Conservation (phyloP, 352 stramenopile genomes). For the Globisporangium paddicum region DNA sequence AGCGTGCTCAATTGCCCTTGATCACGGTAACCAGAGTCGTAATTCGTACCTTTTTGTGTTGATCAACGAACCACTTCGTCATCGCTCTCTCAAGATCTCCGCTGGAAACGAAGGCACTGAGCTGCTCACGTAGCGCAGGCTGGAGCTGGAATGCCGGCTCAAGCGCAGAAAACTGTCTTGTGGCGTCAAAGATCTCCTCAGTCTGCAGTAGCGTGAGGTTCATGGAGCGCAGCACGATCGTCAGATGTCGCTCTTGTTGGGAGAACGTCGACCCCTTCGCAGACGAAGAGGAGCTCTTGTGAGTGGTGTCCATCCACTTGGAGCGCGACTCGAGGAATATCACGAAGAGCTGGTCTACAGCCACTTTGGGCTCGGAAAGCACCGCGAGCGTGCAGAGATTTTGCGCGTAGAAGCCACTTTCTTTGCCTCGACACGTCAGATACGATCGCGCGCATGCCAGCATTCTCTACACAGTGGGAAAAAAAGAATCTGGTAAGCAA, state of each 20-base stretch:
- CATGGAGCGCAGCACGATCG: slow-evolving; percentile 56
- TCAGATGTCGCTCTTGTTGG: slow-evolving; percentile 29
- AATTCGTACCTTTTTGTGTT: slow-evolving; percentile 39
- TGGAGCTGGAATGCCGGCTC: slow-evolving; percentile 19
- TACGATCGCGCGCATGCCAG: slow-evolving; percentile 37
- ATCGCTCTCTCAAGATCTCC: slow-evolving; percentile 26
- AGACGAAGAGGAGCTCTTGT: neutral
- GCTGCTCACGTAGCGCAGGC: slow-evolving; percentile 19
- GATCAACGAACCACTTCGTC: slow-evolving; percentile 27
- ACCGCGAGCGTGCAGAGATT: slow-evolving; percentile 52
- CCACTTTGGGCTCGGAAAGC: slow-evolving; percentile 24
- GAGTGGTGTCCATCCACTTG: slow-evolving; percentile 37
- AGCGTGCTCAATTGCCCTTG: neutral
- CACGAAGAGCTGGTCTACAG: slow-evolving; percentile 30
- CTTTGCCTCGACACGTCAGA: slow-evolving; percentile 47
- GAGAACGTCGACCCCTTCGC: slow-evolving; percentile 1
- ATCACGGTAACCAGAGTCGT: neutral
- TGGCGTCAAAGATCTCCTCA: slow-evolving; percentile 49
- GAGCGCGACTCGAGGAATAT: slow-evolving; percentile 46
- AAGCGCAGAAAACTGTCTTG: slow-evolving; percentile 17
- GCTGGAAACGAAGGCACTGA: slow-evolving; percentile 28
- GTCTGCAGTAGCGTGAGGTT: slow-evolving; percentile 49
- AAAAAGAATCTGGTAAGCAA: slow-evolving; percentile 1
- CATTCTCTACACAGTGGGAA: slow-evolving; percentile 31
- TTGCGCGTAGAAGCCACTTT: slow-evolving; percentile 54